Conservation (phyloP, 1,284 basidiomycete species). For the Trichosporon asahii region DNA sequence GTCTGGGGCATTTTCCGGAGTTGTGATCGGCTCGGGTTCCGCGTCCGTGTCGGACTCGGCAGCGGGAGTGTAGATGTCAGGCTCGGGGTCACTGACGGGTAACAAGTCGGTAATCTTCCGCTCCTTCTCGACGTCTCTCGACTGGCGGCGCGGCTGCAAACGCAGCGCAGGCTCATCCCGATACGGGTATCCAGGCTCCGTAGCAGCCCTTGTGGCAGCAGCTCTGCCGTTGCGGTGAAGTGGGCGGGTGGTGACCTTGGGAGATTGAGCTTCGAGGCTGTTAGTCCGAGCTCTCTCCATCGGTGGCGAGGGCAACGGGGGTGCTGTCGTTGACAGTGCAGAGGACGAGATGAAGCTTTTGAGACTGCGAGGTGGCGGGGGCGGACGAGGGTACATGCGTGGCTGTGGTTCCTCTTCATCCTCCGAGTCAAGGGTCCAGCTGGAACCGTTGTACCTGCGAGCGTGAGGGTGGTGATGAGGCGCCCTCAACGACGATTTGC, state of each 20-base stretch:
- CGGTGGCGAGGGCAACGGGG: background rate
- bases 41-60: background rate
- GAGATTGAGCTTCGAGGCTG: background rate
- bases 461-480: background rate
- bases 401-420: background rate
- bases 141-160: background rate
- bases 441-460: background rate
- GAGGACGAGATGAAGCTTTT: background rate
- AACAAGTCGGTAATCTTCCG: background rate
- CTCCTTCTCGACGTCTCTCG: background rate
- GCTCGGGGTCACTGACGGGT: background rate
- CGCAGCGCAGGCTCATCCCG: constrained; percentile 1
- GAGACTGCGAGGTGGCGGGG: background rate
- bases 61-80: background rate
- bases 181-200: background rate
- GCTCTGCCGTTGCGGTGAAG: background rate
- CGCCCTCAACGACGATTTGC: background rate
- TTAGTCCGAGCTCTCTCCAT: background rate
- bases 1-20: background rate
- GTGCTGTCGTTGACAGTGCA: background rate
- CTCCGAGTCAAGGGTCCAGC: background rate
- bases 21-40: background rate
- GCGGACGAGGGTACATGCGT: background rate
- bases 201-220: background rate
- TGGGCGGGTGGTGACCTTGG: background rate